Conservation (phyloP, 441 rosid species). For the Adansonia grandidieri region DNA sequence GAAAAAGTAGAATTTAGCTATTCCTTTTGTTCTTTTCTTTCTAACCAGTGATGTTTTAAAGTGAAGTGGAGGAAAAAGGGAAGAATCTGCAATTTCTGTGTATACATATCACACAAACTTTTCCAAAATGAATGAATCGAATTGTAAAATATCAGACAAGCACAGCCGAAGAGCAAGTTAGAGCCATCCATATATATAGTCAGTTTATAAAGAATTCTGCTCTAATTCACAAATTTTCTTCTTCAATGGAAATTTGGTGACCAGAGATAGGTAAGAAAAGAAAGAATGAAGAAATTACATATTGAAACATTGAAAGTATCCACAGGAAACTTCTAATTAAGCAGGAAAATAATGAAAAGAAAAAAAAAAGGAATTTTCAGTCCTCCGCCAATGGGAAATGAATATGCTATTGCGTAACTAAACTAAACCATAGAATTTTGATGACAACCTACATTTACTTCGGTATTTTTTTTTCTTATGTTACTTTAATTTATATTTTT, state of each 20-base stretch:
- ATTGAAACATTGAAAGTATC: not conserved
- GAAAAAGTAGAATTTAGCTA: conserved; percentile 13
- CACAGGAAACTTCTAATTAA: not conserved
- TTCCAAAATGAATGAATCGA: not conserved
- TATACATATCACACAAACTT: not conserved
- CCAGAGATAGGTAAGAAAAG: not conserved
- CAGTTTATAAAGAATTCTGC: not conserved
- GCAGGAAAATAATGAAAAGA: not conserved
- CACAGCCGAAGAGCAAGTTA: not conserved
- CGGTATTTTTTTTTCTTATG: not conserved
- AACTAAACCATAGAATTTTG: conserved; percentile 18
- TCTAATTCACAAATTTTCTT: not conserved
- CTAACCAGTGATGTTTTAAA: conserved; percentile 19
- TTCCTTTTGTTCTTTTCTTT: conserved; percentile 12
- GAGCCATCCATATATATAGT: not conserved
- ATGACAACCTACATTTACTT: not conserved
- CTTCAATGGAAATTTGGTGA: not conserved
- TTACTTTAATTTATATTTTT: no score
- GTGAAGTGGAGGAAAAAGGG: not conserved
- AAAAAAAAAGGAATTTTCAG: not conserved
- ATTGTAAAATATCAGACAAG: not conserved
- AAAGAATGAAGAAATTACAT: not conserved
- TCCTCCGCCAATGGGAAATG: not conserved
- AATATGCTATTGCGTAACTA: not conserved
- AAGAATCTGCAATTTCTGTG: not conserved